Evolutionary conservation across 2,329 filamentous ascomycete species (phyloP).

Genomic region (Diplodia sapinea): DNA sequence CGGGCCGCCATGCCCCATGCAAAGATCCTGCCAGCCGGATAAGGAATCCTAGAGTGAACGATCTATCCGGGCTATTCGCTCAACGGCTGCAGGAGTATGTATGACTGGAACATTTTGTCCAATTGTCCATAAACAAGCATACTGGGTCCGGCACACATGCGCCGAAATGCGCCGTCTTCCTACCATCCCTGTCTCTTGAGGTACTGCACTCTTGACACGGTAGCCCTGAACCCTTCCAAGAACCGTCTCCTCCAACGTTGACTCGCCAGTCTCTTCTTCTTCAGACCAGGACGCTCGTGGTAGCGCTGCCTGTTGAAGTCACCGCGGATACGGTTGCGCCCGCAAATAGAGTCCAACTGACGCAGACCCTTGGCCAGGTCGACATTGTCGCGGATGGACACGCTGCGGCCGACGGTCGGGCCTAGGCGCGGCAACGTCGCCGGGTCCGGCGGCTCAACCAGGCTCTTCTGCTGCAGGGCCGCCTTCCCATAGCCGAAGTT

Average conservation of each 20-base stretch:
- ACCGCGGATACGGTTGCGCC: constrained; percentile 62
- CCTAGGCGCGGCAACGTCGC: constrained; percentile 40
- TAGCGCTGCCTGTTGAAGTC: constrained; percentile 68
- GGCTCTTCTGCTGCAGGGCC: not conserved
- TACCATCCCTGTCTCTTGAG: constrained; percentile 82
- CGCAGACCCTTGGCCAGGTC: constrained; percentile 54
- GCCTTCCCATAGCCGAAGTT: not conserved
- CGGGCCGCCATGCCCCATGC: not conserved
- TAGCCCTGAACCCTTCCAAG: constrained; percentile 69
- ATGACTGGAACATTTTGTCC: too few relatives aligned
- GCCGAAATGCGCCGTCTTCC: not conserved
- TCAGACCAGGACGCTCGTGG: constrained; percentile 76
- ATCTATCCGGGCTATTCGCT: not conserved
- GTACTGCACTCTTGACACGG: constrained; percentile 68
- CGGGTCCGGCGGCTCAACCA: constrained; percentile 24
- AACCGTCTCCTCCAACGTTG: constrained; percentile 74
- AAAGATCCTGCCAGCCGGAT: not conserved
- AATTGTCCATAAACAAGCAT: not conserved
- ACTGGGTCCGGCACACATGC: not conserved
- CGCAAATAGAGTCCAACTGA: constrained; percentile 50
- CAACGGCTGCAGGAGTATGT: not conserved
- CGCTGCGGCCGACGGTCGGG: constrained; percentile 43
- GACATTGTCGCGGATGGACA: constrained; percentile 37
- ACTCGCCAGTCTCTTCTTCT: constrained; percentile 75
- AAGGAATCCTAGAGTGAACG: not conserved